Percentiles rank a stretch among this genome's conserved stretches.
phyloP scores from a whole-genome alignment of 192 early-diverging fungal genomes.

The Pilaira anomala region DNA sequence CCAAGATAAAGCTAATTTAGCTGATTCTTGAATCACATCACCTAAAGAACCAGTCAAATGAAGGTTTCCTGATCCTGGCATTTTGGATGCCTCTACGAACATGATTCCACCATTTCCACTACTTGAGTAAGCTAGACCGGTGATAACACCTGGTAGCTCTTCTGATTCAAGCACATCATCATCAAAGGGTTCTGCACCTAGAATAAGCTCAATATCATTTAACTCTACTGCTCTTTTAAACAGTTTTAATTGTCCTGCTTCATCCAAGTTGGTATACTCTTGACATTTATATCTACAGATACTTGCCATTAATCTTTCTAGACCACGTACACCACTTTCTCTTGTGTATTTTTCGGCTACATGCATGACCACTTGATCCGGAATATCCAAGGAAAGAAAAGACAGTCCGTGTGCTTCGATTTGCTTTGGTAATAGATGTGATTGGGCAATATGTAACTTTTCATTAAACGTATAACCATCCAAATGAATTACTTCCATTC shows the following conservation, averaged over 20 bases:
- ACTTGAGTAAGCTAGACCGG: conserved; percentile 76
- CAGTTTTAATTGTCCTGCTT: conserved; percentile 27
- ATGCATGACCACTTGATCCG: conserved; percentile 54
- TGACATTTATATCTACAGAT: conserved; percentile 69
- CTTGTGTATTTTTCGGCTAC: conserved; percentile 75
- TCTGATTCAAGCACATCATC: conserved; percentile 55
- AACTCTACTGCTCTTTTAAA: conserved; percentile 48
- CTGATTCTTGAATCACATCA: conserved; percentile 84
- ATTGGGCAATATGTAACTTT: conserved; percentile 72
- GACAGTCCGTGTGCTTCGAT: conserved; percentile 58
- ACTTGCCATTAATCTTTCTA: conserved; percentile 69
- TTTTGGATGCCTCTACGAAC: conserved; percentile 74
- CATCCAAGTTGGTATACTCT: conserved; percentile 59
- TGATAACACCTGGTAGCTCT: conserved; percentile 66
- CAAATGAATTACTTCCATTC: conserved; percentile 79
- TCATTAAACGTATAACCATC: conserved; percentile 83
- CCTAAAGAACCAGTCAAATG: conserved; percentile 67
- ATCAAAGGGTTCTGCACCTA: conserved; percentile 65
- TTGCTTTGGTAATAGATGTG: conserved; percentile 75
- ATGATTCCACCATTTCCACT: conserved; percentile 69
- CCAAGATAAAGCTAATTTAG: conserved; percentile 70
- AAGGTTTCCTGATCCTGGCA: conserved; percentile 66
- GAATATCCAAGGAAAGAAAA: conserved; percentile 43
- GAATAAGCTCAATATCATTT: conserved; percentile 56
- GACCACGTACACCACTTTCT: conserved; percentile 76